phyloP scores from a whole-genome alignment of 768 basidiomycete species.

The Mycena polygramma region DNA sequence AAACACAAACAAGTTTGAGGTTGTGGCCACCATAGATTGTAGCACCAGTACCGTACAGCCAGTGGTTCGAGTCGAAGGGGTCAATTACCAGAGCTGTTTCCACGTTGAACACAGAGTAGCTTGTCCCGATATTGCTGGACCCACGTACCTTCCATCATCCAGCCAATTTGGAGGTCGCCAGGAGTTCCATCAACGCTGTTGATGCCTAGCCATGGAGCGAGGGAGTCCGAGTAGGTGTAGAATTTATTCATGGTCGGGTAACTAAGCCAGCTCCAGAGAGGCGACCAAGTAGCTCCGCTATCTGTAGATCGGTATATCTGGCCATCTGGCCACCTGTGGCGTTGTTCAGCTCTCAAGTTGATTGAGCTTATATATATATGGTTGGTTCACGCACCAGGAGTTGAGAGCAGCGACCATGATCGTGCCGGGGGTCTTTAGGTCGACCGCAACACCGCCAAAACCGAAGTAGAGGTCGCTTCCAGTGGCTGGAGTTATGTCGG shows the following conservation, averaged over 20 bases:
- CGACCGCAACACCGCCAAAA: slow-evolving; percentile 73
- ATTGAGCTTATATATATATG: no score
- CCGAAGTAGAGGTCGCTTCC: slow-evolving; percentile 72
- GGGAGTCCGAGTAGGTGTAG: slow-evolving; percentile 66
- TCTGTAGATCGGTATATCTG: slow-evolving; percentile 74
- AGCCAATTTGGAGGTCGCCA: slow-evolving; percentile 68
- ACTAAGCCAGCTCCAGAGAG: slow-evolving; percentile 67
- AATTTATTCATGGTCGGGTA: slow-evolving; percentile 63
- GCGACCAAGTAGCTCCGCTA: slow-evolving; percentile 69
- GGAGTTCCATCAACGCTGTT: slow-evolving; percentile 58
- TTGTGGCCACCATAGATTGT: slow-evolving; percentile 72
- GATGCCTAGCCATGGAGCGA: slow-evolving; percentile 73
- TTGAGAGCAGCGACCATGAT: slow-evolving; percentile 79
- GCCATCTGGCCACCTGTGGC: slow-evolving; percentile 66
- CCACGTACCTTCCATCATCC: slow-evolving; percentile 75
- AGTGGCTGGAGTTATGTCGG: slow-evolving; percentile 68
- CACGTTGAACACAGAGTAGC: neutral
- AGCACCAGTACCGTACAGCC: slow-evolving; percentile 77
- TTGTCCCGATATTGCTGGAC: no score
- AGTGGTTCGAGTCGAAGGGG: slow-evolving; percentile 78
- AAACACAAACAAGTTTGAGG: slow-evolving; percentile 10
- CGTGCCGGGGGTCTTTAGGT: slow-evolving; percentile 70
- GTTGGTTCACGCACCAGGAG: slow-evolving; percentile 54
- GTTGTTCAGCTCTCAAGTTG: no score
- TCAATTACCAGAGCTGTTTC: slow-evolving; percentile 65